Evolutionary conservation across 2,329 filamentous ascomycete species (phyloP), one percentile per base, ranked within the genome.

Genomic region (Fusarium ambrosium): DNA sequence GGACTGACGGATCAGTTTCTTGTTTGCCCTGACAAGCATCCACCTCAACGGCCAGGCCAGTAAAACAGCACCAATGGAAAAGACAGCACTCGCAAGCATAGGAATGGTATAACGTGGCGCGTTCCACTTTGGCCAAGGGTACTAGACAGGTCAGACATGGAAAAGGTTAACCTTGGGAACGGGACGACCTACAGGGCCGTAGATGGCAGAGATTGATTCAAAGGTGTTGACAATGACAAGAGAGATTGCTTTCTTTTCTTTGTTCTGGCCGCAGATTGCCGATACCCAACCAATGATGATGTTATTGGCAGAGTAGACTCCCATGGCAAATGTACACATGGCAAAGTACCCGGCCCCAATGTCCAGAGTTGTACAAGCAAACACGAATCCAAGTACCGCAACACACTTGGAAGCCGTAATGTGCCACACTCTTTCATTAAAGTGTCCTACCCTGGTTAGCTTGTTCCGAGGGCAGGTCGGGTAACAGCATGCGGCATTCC

Each of bases 401-500:
- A 84, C 71, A 3, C 80, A 63, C 60, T 87, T 86, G 2, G 83
- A 82, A 8, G 81, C 72, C 0, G 85, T 86, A 27, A 86, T 85
- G 61, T 87, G 86, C 71, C 68, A 51, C 24, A 51, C 45, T 11
- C 45, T 29, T 29, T 51, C 24, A 16, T 29, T 29, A 29, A 51
- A n/a, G 24, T 29, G 16, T 29, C 45, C 24, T 58, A n/a, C 20
- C 10, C 4, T 10, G 6, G 32, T 58, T 36, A 58, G 53, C 32
- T 6, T 39, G n/a, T 14, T 2, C 14, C 48, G 2, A 4, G 5
- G 1, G 0, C 1, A 6, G 0, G 2, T 4, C 0, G 16, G 11
- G 32, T 51, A 53, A 34, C 1, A 71, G 84, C 83, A 87, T 0
- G 84, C 86, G 2, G 85, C 80, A 70, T 87, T 86, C 55, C 87